These are phyloP conservation scores for Aquilaria sinensis DNA, from an alignment of 345 rosid species.

Conservation along the genomic window DNA sequence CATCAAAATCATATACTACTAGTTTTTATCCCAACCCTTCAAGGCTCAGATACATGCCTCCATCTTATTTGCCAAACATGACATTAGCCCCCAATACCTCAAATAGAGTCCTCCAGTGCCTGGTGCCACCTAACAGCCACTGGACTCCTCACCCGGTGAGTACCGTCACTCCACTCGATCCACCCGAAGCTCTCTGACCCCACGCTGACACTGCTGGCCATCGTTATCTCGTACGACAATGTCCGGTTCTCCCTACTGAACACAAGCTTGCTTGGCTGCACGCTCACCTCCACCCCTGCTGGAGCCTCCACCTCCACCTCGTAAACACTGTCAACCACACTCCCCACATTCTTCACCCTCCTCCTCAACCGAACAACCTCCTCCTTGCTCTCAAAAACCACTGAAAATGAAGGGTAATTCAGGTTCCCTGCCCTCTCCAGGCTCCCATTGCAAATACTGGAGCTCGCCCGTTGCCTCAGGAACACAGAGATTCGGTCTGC, in stretches of 20 bases:
- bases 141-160: constrained; percentile 63
- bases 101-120: constrained; percentile 39
- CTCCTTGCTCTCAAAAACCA: constrained; percentile 27
- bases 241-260: constrained; percentile 41
- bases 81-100: neutral
- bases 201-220: constrained; percentile 36
- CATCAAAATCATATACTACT: no score
- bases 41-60: no score
- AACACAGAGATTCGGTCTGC: constrained; percentile 47
- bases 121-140: constrained; percentile 57
- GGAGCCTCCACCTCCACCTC: constrained; percentile 56
- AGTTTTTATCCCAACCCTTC: no score
- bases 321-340: constrained; percentile 41
- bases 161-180: constrained; percentile 79
- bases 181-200: constrained; percentile 46
- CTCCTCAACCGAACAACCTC: constrained; percentile 48
- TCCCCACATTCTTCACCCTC: constrained; percentile 65
- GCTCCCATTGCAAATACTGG: constrained; percentile 27
- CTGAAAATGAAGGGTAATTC: constrained; percentile 73
- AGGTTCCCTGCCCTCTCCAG: constrained; percentile 50
- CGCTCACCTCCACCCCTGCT: constrained; percentile 40
- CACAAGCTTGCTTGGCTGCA: constrained; percentile 58
- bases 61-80: no score
- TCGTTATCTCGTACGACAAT: constrained; percentile 53
- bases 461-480: constrained; percentile 34